These are phyloP conservation scores for Phytophthora pluvialis DNA, from an alignment of 352 stramenopile genomes.

Conservation along the genomic window DNA sequence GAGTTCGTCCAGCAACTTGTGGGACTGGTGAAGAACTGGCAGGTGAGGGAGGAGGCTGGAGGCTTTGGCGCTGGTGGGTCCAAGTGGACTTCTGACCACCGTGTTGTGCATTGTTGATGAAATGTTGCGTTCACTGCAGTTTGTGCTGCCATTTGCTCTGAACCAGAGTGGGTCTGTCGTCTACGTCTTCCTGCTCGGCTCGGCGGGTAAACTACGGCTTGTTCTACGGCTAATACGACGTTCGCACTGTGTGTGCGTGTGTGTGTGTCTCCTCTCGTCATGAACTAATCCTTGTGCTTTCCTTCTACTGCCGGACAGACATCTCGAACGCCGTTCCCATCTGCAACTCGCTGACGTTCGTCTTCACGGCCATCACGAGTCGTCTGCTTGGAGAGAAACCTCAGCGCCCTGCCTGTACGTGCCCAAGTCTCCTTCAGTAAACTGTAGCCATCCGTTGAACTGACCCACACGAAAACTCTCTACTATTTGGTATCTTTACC, in stretches of 20 bases:
- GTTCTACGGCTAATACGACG: not conserved
- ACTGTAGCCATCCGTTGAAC: not conserved
- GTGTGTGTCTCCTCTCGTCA: not conserved
- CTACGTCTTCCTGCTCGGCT: constrained; percentile 83
- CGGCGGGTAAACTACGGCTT: constrained; percentile 45
- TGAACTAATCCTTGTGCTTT: not conserved
- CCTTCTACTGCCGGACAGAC: constrained; percentile 40
- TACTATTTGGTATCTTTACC: not conserved
- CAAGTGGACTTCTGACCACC: not conserved
- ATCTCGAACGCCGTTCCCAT: constrained; percentile 89
- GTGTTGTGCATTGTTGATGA: not conserved
- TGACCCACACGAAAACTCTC: not conserved
- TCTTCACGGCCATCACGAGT: constrained; percentile 88
- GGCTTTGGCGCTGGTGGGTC: not conserved
- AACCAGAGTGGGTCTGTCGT: constrained; percentile 87
- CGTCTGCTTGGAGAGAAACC: constrained; percentile 76
- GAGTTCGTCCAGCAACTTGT: constrained; percentile 59
- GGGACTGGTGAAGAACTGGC: constrained; percentile 73
- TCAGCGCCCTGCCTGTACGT: constrained; percentile 72
- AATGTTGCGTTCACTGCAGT: constrained; percentile 40
- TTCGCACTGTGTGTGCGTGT: no score
- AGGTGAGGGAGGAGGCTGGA: constrained; percentile 40
- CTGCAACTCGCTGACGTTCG: constrained; percentile 90
- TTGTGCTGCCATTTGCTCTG: constrained; percentile 80
- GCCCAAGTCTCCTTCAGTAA: not conserved